Conservation (phyloP, 176 grass and related monocot genomes). For the Aegilops longissima region DNA sequence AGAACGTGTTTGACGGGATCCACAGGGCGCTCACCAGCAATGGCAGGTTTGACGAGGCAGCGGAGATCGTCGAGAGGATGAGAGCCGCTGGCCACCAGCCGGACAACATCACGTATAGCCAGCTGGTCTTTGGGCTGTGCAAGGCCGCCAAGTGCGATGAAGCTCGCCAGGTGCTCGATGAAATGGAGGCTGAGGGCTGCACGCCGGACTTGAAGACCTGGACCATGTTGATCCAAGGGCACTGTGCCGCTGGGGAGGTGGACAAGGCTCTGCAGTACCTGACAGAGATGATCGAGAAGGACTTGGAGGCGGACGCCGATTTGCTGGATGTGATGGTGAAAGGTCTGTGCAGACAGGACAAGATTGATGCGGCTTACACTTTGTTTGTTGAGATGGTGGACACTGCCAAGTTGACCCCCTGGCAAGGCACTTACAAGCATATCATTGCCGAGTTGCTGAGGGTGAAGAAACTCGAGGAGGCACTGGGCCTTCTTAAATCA, state of each 20-base stretch:
- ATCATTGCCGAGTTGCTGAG: slow-evolving; percentile 64
- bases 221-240: slow-evolving; percentile 89
- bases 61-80: slow-evolving; percentile 60
- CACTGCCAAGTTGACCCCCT: slow-evolving; percentile 50
- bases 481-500: slow-evolving; percentile 57
- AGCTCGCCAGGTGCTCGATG: slow-evolving; percentile 63
- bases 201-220: slow-evolving; percentile 86
- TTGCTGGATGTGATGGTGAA: slow-evolving; percentile 76
- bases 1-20: slow-evolving; percentile 75
- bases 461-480: slow-evolving; percentile 64
- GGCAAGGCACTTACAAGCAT: slow-evolving; percentile 64
- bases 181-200: slow-evolving; percentile 59
- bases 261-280: slow-evolving; percentile 62
- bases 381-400: slow-evolving; percentile 81
- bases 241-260: slow-evolving; percentile 57
- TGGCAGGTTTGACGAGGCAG: slow-evolving; percentile 67
- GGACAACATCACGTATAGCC: slow-evolving; percentile 88
- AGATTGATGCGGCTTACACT: slow-evolving; percentile 44
- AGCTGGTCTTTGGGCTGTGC: slow-evolving; percentile 80
- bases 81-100: slow-evolving; percentile 56
- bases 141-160: slow-evolving; percentile 62
- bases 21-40: slow-evolving; percentile 72
- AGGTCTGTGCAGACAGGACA: slow-evolving; percentile 55
- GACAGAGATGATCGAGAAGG: slow-evolving; percentile 68
- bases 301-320: slow-evolving; percentile 53